Base-by-base conservation (phyloP, 495 filamentous ascomycete species). In the Hypoxylon fuscum region DNA sequence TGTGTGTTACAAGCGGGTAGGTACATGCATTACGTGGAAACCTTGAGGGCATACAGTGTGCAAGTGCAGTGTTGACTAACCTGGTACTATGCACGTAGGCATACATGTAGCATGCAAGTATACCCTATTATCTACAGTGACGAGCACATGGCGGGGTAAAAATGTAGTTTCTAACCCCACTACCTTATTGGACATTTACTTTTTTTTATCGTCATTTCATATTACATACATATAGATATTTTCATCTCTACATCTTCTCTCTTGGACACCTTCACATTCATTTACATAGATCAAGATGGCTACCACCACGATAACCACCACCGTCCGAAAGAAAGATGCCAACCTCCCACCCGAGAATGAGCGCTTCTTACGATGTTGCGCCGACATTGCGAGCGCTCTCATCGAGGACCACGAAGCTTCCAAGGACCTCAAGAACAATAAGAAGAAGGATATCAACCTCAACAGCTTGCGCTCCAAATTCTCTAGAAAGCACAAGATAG, bases 331-430 rank as follows among this genome's bases (percentile, higher is more conserved):
- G 66, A 93, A 93, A 74, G 86, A 89, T 67, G 74, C 83, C 53
- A 90, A 92, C 68, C 82, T 93, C 0, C 82, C 90, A 1, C 91
- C 95, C 32, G 95, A 98, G 71, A 96, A 93, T 66, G 95, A 98
- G 76, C 87, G 95, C 38, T 97, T 87, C 70, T 85, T 98, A 78
- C 85, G 91, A 65, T 93, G 92, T 46, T 98, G 96, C 74, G 93
- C 96, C 22, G 95, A 98, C 62, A 92, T 98, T 71, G 95, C 93
- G 27, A 92, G 87, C 76, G 88, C 88, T 40, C 86, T 98, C 43
- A 96, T 98, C 56, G 90, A 96, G 69, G 93, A 97, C 66, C 88
- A 94, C 70, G 95, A 98, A 74, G 78, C 88, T 15, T 80, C 87
- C 46, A 85, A 83, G 55, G 87, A 95, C 69, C 82, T 85, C 17